Conservation (phyloP, 2,329 filamentous ascomycete genomes). For the Harringtonia lauricola region DNA sequence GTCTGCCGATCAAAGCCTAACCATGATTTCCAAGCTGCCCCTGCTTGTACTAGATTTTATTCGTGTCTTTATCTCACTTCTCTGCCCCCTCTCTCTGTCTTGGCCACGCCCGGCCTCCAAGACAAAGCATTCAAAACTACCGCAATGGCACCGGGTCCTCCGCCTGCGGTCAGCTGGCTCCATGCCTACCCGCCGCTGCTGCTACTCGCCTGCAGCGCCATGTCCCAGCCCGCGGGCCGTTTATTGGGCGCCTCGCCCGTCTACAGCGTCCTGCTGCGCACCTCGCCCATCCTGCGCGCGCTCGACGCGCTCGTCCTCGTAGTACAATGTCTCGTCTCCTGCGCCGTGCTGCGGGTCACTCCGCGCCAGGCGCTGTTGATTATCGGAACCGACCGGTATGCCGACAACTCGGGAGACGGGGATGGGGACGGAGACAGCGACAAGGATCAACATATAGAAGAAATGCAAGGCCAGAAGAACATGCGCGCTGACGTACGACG, state of each 20-base stretch:
- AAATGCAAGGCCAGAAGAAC: too few species aligned
- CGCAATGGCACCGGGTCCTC: not conserved
- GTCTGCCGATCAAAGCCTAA: too few species aligned
- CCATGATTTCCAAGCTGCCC: too few species aligned
- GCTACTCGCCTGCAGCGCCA: constrained; percentile 2
- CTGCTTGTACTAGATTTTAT: too few species aligned
- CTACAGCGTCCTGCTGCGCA: constrained; percentile 3
- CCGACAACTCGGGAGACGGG: not conserved
- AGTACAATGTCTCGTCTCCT: constrained; percentile 2
- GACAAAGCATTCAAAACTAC: too few species aligned
- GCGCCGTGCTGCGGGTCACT: not conserved
- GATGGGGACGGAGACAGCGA: too few species aligned
- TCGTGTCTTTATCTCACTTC: too few species aligned
- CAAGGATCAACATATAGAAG: too few species aligned
- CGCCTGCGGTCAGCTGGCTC: constrained; percentile 1
- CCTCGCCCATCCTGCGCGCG: constrained; percentile 5
- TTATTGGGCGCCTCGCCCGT: not conserved
- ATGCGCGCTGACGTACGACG: too few species aligned
- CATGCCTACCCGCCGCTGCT: constrained; percentile 3
- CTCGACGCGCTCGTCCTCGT: constrained; percentile 1
- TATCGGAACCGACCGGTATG: not conserved
- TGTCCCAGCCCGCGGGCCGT: constrained; percentile 5
- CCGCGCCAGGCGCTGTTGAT: not conserved
- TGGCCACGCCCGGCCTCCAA: too few species aligned
- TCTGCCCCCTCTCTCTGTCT: too few species aligned